These are phyloP conservation scores for Nephromyces sp. DNA, from an alignment of 169 alveolate species.

Conservation along the genomic window DNA sequence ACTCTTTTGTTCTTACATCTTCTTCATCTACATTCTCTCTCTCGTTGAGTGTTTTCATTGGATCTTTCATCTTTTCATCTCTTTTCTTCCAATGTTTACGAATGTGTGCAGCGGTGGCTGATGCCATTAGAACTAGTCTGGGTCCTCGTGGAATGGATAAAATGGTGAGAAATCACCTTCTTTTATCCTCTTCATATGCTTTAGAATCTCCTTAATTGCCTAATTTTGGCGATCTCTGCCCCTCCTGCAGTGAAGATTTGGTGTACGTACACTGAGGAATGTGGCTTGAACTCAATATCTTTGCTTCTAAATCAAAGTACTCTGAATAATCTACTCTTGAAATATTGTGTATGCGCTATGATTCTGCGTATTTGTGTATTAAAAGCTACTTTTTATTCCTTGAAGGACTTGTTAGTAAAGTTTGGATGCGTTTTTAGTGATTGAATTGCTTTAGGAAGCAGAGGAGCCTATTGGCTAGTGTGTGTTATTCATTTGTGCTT, in stretches of 20 bases:
- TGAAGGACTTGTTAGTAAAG: no score
- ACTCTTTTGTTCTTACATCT: background rate
- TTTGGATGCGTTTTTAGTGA: no score
- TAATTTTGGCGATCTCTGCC: background rate
- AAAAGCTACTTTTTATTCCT: no score
- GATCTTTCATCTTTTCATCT: background rate
- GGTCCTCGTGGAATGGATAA: conserved; percentile 99
- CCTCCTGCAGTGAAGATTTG: background rate
- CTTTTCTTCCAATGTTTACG: background rate
- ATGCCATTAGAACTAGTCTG: conserved; percentile 90
- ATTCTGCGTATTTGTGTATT: no score
- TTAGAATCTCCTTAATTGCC: background rate
- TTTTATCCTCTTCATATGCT: background rate
- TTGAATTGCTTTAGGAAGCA: no score
- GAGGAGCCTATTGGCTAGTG: no score
- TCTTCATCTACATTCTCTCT: background rate
- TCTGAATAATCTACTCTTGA: no score
- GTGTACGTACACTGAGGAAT: background rate
- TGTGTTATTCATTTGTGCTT: no score
- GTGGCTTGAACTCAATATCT: background rate
- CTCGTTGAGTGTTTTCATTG: background rate
- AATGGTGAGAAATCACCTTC: conserved; percentile 57
- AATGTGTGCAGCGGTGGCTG: conserved; percentile 80
- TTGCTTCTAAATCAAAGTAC: no score
- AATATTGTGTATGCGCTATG: no score